phyloP scores from a whole-genome alignment of 2,329 filamentous ascomycete genomes.

The Trichoderma koningii region DNA sequence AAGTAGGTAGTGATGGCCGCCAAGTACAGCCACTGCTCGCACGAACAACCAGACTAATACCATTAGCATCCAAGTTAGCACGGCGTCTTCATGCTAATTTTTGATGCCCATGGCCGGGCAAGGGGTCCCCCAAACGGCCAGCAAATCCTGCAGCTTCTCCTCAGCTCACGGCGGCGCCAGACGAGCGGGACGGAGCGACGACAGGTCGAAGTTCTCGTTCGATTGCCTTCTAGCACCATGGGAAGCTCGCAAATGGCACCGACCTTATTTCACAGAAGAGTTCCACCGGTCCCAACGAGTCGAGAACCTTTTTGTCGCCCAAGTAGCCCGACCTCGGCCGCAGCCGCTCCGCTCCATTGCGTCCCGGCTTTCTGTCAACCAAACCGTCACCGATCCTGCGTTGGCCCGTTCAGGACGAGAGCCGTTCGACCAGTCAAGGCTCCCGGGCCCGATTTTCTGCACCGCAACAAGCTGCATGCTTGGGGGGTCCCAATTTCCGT shows the following conservation, averaged over 20 bases:
- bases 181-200: slow-evolving; percentile 3
- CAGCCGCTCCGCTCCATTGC: slow-evolving; percentile 21
- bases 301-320: background rate
- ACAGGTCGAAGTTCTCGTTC: background rate
- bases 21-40: background rate
- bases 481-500: slow-evolving; percentile 20
- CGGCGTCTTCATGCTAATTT: background rate
- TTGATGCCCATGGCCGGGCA: background rate
- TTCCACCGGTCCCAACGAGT: slow-evolving; percentile 5
- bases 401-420: background rate
- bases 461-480: slow-evolving; percentile 18
- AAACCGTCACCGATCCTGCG: slow-evolving; percentile 22
- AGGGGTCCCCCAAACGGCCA: background rate
- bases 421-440: slow-evolving; percentile 1
- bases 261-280: background rate
- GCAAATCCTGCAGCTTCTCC: slow-evolving; percentile 1
- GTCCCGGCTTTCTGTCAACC: slow-evolving; percentile 8
- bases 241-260: background rate
- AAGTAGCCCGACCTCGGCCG: slow-evolving; percentile 22
- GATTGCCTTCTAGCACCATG: slow-evolving; percentile 1
- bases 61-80: background rate
- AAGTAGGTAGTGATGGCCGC: background rate
- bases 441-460: slow-evolving; percentile 11
- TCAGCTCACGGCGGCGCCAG: background rate
- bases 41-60: background rate